phyloP scores from a whole-genome alignment of 768 basidiomycete genomes.

The Panellus pusillus region DNA sequence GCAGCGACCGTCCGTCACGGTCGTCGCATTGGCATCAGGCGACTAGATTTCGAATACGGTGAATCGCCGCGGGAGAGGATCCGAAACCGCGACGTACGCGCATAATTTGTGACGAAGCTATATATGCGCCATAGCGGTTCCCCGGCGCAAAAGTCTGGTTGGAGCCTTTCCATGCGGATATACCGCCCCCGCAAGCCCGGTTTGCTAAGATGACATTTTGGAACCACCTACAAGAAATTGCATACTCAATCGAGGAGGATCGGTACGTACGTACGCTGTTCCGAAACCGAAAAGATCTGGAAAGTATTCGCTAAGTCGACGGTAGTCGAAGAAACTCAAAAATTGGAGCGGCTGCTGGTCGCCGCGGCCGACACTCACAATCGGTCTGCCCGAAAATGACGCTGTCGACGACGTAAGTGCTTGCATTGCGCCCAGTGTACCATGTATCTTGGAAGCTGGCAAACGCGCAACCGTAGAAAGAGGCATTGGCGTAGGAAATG shows the following conservation, averaged over 20 bases:
- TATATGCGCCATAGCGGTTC: constrained; percentile 57
- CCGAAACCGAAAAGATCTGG: constrained; percentile 62
- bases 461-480: constrained; percentile 64
- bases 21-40: constrained; percentile 55
- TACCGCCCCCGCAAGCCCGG: constrained; percentile 63
- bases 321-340: background rate
- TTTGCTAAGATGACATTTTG: constrained; percentile 59
- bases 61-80: too few relatives aligned
- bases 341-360: too few relatives aligned
- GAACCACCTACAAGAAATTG: constrained; percentile 49
- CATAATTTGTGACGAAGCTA: constrained; percentile 54
- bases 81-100: constrained; percentile 39
- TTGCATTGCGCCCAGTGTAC: constrained; percentile 59
- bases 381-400: constrained; percentile 65
- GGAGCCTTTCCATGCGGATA: constrained; percentile 65
- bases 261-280: constrained; percentile 44
- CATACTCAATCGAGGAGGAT: background rate
- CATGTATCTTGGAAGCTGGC: constrained; percentile 67
- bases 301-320: background rate
- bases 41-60: constrained; percentile 32
- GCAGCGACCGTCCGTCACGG: constrained; percentile 43
- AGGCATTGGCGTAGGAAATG: constrained; percentile 65
- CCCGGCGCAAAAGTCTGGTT: constrained; percentile 50
- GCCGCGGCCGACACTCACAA: constrained; percentile 38
- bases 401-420: constrained; percentile 61